Base-by-base conservation (phyloP, 176 grass and related monocot genomes). In the Thalia dealbata region DNA sequence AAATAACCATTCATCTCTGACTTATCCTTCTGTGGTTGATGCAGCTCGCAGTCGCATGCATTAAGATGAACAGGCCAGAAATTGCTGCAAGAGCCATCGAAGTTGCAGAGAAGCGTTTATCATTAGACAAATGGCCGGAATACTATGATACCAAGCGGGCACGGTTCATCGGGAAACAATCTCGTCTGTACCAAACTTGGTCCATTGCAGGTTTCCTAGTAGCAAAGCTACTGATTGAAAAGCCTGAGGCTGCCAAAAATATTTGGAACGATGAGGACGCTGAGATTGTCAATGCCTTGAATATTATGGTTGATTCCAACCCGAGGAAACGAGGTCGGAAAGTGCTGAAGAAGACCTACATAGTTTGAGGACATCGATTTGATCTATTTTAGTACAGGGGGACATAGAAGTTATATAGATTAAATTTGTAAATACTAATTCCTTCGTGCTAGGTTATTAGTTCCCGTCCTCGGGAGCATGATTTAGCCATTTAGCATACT, bases 251-350 rank as follows among this genome's bases (percentile, higher is more conserved):
- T 76, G 91, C 91, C 51, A 96, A 81, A 71, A 88, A 76, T 64
- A 81, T 96, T 23, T 96, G 88, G 91, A 96, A 87, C 22, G 85
- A 96, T 19, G 91, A 96, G 73, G 91, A 91, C 62, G 81, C 88
- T 44, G 88, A 96, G 64, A 96, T 96, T 71, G 56, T 91, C 65
- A 91, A 96, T 59, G 91, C 88, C 10, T 86, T 91, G 38, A 96
- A 86, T 54, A 76, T 78, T 61, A 91, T 89, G 19, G 82, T 71
- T 14, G 64, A 69, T 69, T 55, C 62, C 16, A 77, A 68, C 19
- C 77, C 35, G 43, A 86, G 83, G 59, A 90, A 90, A 52, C 74
- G 84, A 14, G 85, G 87, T 41, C 87, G 76, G 78, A 96, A 96
- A 85, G 80, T 83, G 19, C 79, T 96, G 58, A 96, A 91, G 85